Evolutionary conservation across 257 asterid species (phyloP), one percentile per base, ranked within the genome.

Genomic region (Rehmannia glutinosa): DNA sequence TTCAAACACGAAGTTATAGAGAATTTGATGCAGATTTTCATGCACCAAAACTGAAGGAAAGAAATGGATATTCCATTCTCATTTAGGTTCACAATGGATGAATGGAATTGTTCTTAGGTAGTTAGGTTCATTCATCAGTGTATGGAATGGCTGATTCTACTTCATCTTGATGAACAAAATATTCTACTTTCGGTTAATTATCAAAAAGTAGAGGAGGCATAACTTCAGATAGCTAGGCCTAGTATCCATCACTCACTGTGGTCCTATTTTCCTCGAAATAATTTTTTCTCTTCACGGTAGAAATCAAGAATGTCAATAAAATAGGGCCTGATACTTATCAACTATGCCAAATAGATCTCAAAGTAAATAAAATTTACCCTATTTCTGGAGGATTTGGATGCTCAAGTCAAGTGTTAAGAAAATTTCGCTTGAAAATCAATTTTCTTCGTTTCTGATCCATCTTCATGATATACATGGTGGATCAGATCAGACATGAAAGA

Each of bases 121-220:
- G n/a, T n/a, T n/a, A n/a, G n/a, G n/a, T n/a, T n/a, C n/a, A n/a
- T n/a, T n/a, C n/a, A n/a, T n/a, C n/a, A n/a, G 21, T 47, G 11
- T 12, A 50, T 32, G 9, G 49, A 23, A 17, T 19, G 64, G 42
- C 16, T 8, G 30, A 66, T 63, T 64, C 72, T 45, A 7, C 17
- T 52, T 41, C 50, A 39, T 63, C 42, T 54, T 33, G 24, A 30
- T 25, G 58, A 51, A 62, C 13, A 21, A 19, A 51, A 25, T 15
- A 8, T 15, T 32, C 20, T 27, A 13, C 58, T 52, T 71, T 71
- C 66, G 71, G 76, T n/a, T n/a, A n/a, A n/a, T 41, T 17, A 16
- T 24, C 12, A 9, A 20, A 4, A 62, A 52, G 30, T 62, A 32
- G 43, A 32, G 23, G 33, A 45, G 36, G 60, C 28, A 64, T 46